phyloP scores from a whole-genome alignment of 1,139 yeast genomes.

The Wickerhamiella pararugosa region DNA sequence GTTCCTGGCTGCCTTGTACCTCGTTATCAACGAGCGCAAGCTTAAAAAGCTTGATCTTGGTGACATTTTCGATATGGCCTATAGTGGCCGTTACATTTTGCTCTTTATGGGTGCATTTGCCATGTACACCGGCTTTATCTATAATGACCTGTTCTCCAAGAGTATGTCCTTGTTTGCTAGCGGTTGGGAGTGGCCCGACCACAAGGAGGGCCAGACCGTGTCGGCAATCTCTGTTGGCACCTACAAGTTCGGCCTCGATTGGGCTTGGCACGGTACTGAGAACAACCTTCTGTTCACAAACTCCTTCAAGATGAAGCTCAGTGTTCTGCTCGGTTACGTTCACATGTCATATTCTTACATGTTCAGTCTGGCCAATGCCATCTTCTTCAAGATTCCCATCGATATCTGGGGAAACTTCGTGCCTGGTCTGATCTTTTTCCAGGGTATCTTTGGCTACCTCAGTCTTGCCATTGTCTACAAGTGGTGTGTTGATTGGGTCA shows the following conservation, averaged over 20 bases:
- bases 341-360: constrained; percentile 88
- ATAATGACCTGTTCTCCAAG: constrained; percentile 85
- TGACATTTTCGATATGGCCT: constrained; percentile 96
- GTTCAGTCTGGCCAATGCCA: constrained; percentile 72
- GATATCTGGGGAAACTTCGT: constrained; percentile 87
- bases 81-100: constrained; percentile 75
- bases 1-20: constrained; percentile 49
- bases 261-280: constrained; percentile 96
- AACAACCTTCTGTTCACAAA: constrained; percentile 79
- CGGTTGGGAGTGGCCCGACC: constrained; percentile 88
- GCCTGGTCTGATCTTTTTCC: constrained; percentile 91
- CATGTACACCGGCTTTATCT: constrained; percentile 82
- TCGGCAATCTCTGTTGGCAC: constrained; percentile 47
- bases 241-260: constrained; percentile 78
- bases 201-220: constrained; percentile 45
- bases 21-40: constrained; percentile 55
- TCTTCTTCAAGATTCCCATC: constrained; percentile 57
- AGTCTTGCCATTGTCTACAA: constrained; percentile 75
- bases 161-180: constrained; percentile 74
- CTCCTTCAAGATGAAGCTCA: constrained; percentile 91
- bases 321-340: constrained; percentile 82
- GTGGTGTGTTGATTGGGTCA: constrained; percentile 91
- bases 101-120: constrained; percentile 86
- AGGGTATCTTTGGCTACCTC: constrained; percentile 85
- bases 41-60: constrained; percentile 60